A percentile compares a stretch with the other conserved stretches of the same genome.
phyloP scores from a whole-genome alignment of 108 stramenopile species.

The Aureococcus anophagefferens region DNA sequence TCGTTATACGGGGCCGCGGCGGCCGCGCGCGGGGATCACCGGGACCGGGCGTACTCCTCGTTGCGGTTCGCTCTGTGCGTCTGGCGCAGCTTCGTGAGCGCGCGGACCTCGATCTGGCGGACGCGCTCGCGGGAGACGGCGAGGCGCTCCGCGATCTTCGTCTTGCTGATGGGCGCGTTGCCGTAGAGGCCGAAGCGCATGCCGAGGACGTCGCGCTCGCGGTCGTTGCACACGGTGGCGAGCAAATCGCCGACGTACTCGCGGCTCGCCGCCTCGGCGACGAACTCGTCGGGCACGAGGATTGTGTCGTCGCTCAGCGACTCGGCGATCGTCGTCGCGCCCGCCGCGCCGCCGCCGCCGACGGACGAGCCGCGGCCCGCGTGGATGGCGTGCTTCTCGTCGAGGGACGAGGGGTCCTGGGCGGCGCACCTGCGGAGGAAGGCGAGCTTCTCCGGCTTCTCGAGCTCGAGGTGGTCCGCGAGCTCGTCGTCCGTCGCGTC shows the following conservation, averaged over 20 bases:
- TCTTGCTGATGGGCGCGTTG: slow-evolving; percentile 71
- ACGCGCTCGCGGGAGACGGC: slow-evolving; percentile 80
- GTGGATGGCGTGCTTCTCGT: slow-evolving; percentile 3
- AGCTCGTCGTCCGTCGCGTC: slow-evolving; percentile 67
- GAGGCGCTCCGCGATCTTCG: slow-evolving; percentile 75
- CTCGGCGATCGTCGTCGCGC: no score
- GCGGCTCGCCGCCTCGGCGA: no score
- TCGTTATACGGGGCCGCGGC: no score
- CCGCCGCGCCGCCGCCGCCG: no score
- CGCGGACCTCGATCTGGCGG: slow-evolving; percentile 87
- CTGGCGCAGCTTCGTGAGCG: slow-evolving; percentile 83
- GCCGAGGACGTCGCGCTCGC: slow-evolving; percentile 84
- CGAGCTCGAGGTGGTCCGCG: slow-evolving; percentile 43
- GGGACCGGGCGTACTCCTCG: no score
- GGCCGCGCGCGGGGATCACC: no score
- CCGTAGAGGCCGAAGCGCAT: slow-evolving; percentile 91
- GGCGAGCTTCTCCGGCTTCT: slow-evolving; percentile 57
- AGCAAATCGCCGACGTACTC: slow-evolving; percentile 6
- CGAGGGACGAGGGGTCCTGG: not conserved
- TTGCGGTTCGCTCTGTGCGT: slow-evolving; percentile 73
- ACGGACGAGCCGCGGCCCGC: not conserved
- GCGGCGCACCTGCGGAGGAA: slow-evolving; percentile 25
- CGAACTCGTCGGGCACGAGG: no score
- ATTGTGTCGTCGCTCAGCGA: no score
- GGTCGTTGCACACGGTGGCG: slow-evolving; percentile 1